Evolutionary conservation across 176 grass and related monocot genomes (phyloP), one percentile per base, ranked within the genome.

Genomic region (Paspalum vaginatum): DNA sequence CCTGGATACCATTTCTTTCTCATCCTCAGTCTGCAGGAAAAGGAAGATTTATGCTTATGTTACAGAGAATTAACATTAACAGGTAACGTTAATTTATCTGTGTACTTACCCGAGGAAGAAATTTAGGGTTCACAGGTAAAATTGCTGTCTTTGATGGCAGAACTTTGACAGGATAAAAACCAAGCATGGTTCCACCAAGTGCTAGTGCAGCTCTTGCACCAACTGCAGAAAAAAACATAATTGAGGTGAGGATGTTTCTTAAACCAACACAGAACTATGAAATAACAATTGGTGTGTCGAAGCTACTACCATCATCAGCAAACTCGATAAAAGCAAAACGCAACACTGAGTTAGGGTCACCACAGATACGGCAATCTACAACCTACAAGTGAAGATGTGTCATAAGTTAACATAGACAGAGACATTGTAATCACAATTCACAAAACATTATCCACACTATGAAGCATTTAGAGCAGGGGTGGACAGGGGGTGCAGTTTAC

Each of bases 311-410:
- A 79, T 94, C 92, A 89, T 94, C 95, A 46, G 88, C 91, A 80
- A 98, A 98, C 86, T 98, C 95, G n/a, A 98, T 92, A 69, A 98
- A 98, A 20, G 95, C 95, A 92, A 98, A 98, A 79, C 95, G 89
- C 52, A 98, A 84, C 79, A 94, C 80, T 51, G 95, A 98, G 77
- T 98, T 87, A 70, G 95, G 95, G 61, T 94, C 95, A 9, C 95
- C 90, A 85, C 95, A 98, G 68, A 98, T 87, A 65, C 95, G 92
- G 41, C 95, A 98, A 92, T 98, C 95, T 83, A 98, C 89, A 26
- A 98, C 95, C 95, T 98, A 76, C 59, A 54, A 79, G 11, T 78
- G 67, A 68, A 66, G 16, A 86, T 45, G 49, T 21, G 32, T 83
- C 78, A 54, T 72, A 68, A 65, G 70, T 82, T 16, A 82, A 3